A percentile compares a stretch with the other conserved stretches of the same genome.
These are phyloP conservation scores for Ilyonectria destructans DNA, from an alignment of 2,329 filamentous ascomycete species.

Conservation along the genomic window DNA sequence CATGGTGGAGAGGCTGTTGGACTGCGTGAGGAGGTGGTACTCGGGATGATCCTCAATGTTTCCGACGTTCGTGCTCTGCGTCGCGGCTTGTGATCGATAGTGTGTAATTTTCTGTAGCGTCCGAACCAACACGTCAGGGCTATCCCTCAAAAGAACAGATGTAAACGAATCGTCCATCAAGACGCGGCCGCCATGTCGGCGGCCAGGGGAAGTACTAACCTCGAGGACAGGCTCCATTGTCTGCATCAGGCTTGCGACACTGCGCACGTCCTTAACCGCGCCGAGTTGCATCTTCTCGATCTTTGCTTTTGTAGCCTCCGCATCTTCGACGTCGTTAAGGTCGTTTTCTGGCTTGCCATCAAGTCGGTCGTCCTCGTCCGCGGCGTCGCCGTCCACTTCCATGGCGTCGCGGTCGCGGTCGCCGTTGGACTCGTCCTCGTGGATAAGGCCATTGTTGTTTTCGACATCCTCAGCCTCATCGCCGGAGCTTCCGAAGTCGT, in stretches of 20 bases:
- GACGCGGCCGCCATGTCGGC: constrained; percentile 38
- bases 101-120: constrained; percentile 82
- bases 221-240: constrained; percentile 85
- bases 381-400: constrained; percentile 55
- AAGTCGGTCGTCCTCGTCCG: constrained; percentile 69
- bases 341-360: constrained; percentile 60
- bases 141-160: constrained; percentile 70
- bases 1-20: constrained; percentile 90
- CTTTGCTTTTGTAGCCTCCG: constrained; percentile 82
- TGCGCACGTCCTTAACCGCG: constrained; percentile 83
- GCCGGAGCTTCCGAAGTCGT: constrained; percentile 77
- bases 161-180: constrained; percentile 70
- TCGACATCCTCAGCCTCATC: constrained; percentile 80
- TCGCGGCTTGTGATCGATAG: constrained; percentile 79
- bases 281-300: constrained; percentile 88
- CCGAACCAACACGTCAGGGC: constrained; percentile 76
- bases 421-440: constrained; percentile 59
- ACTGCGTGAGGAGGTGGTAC: constrained; percentile 89
- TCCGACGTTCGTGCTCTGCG: constrained; percentile 78
- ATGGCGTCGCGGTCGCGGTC: constrained; percentile 71
- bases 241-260: constrained; percentile 86
- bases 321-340: constrained; percentile 71
- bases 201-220: constrained; percentile 71
- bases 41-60: constrained; percentile 94
- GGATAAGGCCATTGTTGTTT: constrained; percentile 66